Percentiles rank a stretch among this genome's conserved stretches.
These are phyloP conservation scores for Saturnispora saitoi DNA, from an alignment of 805 yeast species.

Conservation along the genomic window DNA sequence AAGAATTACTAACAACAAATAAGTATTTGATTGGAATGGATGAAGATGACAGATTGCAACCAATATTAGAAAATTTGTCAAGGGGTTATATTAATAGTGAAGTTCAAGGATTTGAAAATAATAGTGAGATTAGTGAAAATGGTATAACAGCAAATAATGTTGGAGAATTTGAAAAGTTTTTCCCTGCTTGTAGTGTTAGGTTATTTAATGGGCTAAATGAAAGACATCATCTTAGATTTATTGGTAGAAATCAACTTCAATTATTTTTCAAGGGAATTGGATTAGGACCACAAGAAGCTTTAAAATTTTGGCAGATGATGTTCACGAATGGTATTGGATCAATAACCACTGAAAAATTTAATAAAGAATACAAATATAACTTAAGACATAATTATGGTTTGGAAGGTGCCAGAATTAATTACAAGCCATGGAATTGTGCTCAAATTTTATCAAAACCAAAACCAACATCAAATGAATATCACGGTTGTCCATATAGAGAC, in stretches of 20 bases:
- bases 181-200: constrained; percentile 64
- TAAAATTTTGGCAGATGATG: constrained; percentile 72
- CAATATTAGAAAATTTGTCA: constrained; percentile 72
- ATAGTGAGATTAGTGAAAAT: constrained; percentile 9
- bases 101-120: constrained; percentile 21
- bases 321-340: constrained; percentile 45
- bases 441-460: constrained; percentile 65
- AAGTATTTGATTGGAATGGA: constrained; percentile 76
- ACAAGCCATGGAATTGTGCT: constrained; percentile 79
- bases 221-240: constrained; percentile 68
- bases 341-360: constrained; percentile 64
- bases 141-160: constrained; percentile 54
- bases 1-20: constrained; percentile 56
- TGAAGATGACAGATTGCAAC: constrained; percentile 84
- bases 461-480: constrained; percentile 59
- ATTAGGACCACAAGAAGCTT: constrained; percentile 74
- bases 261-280: constrained; percentile 88
- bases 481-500: constrained; percentile 92
- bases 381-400: constrained; percentile 85
- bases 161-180: constrained; percentile 48
- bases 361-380: constrained; percentile 82
- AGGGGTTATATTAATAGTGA: constrained; percentile 57
- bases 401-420: constrained; percentile 82
- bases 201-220: constrained; percentile 53
- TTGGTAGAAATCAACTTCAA: constrained; percentile 79